These are phyloP conservation scores for Parafenestella ontariensis DNA, from an alignment of 2,329 filamentous ascomycete genomes.

Conservation along the genomic window DNA sequence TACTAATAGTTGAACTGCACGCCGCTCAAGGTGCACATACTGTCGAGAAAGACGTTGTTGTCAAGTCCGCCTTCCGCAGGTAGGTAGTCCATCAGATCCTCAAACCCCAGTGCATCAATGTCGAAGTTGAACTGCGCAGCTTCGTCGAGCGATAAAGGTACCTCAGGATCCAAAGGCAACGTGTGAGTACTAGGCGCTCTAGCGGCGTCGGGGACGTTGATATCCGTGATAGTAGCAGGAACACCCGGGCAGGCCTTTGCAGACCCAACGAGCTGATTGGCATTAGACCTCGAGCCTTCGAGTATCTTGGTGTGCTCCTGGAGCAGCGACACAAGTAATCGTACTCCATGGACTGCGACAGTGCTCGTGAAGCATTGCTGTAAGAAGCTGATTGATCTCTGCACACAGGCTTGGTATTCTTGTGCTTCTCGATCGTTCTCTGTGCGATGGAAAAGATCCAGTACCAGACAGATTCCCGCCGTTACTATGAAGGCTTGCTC, in stretches of 20 bases:
- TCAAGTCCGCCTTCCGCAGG: slow-evolving; percentile 31
- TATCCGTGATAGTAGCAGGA: slow-evolving; percentile 14
- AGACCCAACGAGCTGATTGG: not conserved
- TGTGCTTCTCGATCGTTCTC: slow-evolving; percentile 29
- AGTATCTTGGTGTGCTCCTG: slow-evolving; percentile 33
- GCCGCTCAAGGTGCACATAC: not conserved
- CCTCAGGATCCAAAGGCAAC: slow-evolving; percentile 4
- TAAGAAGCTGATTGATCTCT: slow-evolving; percentile 44
- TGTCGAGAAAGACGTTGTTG: slow-evolving; percentile 33
- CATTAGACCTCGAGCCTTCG: slow-evolving; percentile 13
- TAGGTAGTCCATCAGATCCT: slow-evolving; percentile 34
- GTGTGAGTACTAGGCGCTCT: not conserved
- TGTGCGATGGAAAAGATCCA: slow-evolving; percentile 38
- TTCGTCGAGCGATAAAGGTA: slow-evolving; percentile 18
- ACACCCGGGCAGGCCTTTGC: slow-evolving; percentile 5
- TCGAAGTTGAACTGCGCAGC: slow-evolving; percentile 28
- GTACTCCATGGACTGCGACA: slow-evolving; percentile 49
- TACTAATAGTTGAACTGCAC: not conserved
- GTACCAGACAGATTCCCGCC: slow-evolving; percentile 34
- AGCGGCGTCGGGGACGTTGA: slow-evolving; percentile 14
- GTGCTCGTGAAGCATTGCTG: slow-evolving; percentile 46
- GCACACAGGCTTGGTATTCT: slow-evolving; percentile 37
- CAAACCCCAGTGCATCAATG: slow-evolving; percentile 34
- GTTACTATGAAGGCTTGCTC: slow-evolving; percentile 45
- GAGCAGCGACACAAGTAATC: slow-evolving; percentile 47